phyloP scores from a whole-genome alignment of 2,329 filamentous ascomycete species.

The Onygenales sp. region DNA sequence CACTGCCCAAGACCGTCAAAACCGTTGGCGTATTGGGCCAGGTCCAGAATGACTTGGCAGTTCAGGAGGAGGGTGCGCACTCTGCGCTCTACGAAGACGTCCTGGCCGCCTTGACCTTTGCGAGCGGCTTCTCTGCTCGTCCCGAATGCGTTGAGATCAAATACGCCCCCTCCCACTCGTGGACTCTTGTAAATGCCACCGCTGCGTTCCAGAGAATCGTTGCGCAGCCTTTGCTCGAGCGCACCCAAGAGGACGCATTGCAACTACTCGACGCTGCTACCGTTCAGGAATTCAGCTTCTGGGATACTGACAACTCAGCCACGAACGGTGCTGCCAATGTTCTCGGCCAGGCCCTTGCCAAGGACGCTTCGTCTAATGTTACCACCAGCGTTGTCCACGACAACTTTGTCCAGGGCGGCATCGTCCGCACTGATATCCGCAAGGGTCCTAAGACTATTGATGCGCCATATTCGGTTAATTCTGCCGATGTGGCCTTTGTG shows the following conservation, averaged over 20 bases:
- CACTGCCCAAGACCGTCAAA: conserved; percentile 64
- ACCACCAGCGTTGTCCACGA: conserved; percentile 51
- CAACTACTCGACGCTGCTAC: conserved; percentile 44
- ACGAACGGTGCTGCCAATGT: conserved; percentile 55
- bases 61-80: conserved; percentile 64
- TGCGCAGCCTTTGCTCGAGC: conserved; percentile 29
- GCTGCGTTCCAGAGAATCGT: conserved; percentile 37
- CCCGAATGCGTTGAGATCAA: conserved; percentile 74
- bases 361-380: conserved; percentile 52
- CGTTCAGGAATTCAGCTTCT: conserved; percentile 83
- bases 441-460: conserved; percentile 75
- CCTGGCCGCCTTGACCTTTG: conserved; percentile 73
- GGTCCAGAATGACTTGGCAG: conserved; percentile 62
- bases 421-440: conserved; percentile 74
- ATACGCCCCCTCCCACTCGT: conserved; percentile 65
- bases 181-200: conserved; percentile 43
- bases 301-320: conserved; percentile 72
- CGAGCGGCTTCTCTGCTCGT: conserved; percentile 52
- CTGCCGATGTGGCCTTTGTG: conserved; percentile 70
- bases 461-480: conserved; percentile 68
- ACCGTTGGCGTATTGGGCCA: conserved; percentile 83
- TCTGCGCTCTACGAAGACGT: conserved; percentile 92
- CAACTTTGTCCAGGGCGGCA: conserved; percentile 62
- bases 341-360: conserved; percentile 51
- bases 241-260: conserved; percentile 29